Conservation (phyloP, 2,329 filamentous ascomycete species). For the Exophiala viscosa region DNA sequence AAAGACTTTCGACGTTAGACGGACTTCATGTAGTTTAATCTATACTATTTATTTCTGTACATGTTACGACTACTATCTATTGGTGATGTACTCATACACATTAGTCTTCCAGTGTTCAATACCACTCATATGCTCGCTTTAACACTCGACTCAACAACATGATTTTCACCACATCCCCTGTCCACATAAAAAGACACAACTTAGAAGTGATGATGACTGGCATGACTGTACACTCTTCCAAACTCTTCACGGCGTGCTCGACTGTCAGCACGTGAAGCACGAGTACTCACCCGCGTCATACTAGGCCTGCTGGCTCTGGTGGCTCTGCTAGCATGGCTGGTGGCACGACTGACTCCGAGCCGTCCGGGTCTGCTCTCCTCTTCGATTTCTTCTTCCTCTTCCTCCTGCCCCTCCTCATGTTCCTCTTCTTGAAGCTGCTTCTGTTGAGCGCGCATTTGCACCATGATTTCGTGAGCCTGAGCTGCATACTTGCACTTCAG, state of each 20-base stretch:
- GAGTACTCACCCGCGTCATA: constrained; percentile 6
- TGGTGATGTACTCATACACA: too few species aligned
- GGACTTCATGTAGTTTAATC: too few species aligned
- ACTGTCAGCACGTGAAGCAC: constrained; percentile 1
- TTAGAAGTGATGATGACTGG: constrained; percentile 17
- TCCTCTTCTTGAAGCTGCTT: constrained; percentile 9
- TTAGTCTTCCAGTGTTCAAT: background rate
- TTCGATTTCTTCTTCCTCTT: background rate
- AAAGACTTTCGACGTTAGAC: too few species aligned
- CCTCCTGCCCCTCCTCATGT: constrained; percentile 4
- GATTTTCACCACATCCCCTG: background rate
- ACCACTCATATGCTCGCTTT: background rate
- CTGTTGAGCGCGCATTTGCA: constrained; percentile 15
- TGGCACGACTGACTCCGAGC: background rate
- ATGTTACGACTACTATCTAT: too few species aligned
- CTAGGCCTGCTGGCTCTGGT: background rate
- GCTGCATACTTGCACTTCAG: constrained; percentile 52
- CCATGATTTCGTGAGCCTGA: constrained; percentile 31
- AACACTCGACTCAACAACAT: background rate
- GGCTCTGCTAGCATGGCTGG: background rate
- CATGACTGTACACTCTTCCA: constrained; percentile 17
- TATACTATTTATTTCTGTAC: too few species aligned
- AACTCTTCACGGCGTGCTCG: constrained; percentile 8
- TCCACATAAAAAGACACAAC: background rate
- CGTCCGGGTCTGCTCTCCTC: background rate